Base-by-base conservation (phyloP, 148 eudicot genomes). In the Cornus kousa region DNA sequence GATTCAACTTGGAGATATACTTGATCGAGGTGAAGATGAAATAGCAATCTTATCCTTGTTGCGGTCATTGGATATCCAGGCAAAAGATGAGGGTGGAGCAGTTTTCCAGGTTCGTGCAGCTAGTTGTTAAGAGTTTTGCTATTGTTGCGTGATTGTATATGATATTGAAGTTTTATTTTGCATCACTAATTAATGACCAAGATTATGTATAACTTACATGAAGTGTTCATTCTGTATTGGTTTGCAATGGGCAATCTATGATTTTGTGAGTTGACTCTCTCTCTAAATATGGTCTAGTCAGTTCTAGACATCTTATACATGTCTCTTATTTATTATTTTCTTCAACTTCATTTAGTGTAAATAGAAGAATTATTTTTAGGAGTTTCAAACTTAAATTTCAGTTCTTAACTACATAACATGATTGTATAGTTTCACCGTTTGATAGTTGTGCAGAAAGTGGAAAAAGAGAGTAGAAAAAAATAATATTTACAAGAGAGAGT, bases 11-110 rank as follows among this genome's bases (percentile, higher is more conserved):
- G 98, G 98, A 74, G 98, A 93, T 85, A 87, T 95, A 85, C 94
- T 95, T 35, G 98, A 95, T 83, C 82, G 98, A 77, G 98, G 98
- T n/a, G 89, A 88, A 84, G 97, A 93, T 80, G 99, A 96, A 88
- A 92, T 96, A 78, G 99, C 99, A 40, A 92, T 96, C 74, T 83
- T 96, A 72, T 96, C 99, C 50, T 83, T 96, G 40, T 82, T 96
- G 87, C 86, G 90, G 24, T 93, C 93, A 78, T 77, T 96, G 82
- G 93, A 92, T 83, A 81, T 87, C 76, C 98, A 96, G 83, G 98
- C 99, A 66, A 92, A 88, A 86, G 89, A 87, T 28, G 71, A 81
- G 76, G 99, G 99, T 74, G 99, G 98, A 69, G 99, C 98, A 74
- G 93, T 95, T 83, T 93, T 95, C 82, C 99, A 95, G 99, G 98